Evolutionary conservation across 2,329 filamentous ascomycete species (phyloP), one percentile per base, ranked within the genome.

Genomic region (Talaromyces piceae): DNA sequence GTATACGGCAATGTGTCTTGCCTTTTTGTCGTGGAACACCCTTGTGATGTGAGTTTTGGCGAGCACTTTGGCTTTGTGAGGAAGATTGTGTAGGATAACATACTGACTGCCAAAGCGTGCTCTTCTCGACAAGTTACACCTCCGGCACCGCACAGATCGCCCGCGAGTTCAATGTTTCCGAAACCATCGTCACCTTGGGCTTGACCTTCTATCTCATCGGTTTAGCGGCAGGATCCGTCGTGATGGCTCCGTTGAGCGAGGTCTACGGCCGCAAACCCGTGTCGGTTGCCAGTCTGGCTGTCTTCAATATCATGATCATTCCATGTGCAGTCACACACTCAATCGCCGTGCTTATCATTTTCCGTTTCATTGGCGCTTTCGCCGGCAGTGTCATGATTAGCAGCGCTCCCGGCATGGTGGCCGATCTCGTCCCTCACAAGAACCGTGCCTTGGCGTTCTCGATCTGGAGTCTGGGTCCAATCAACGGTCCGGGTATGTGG

Each of bases 401-500:
- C 39, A 58, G 58, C 41, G 61, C 58, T 8, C 58, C 60, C 1
- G 61, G 61, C 5, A 62, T 58, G 22, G 61, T 60, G 43, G 52
- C 54, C n/a, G 61, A 63, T 51, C 41, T 55, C 22, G 37, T 52
- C 5, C 49, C 49, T 12, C 87, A 91, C 43, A 82, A 94, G 45
- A 82, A 87, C 61, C 82, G 91, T 13, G 88, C 88, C 2, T 71
- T 93, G n/a, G 85, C 85, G 39, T 88, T 95, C 68, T 88, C 83
- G 4, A 76, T 95, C 28, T 95, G 89, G 83, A 81, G 78, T 54
- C 82, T 95, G 49, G 90, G 88, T 0, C 90, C 91, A 0, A 79
- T 95, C 66, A 95, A 95, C 62, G 90, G 86, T 13, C 86, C 70
- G 47, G 71, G 68, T 69, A 55, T 43, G 47, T 22, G 61, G 55